Conservation (phyloP, 352 stramenopile species). For the Phytopythium montanum region DNA sequence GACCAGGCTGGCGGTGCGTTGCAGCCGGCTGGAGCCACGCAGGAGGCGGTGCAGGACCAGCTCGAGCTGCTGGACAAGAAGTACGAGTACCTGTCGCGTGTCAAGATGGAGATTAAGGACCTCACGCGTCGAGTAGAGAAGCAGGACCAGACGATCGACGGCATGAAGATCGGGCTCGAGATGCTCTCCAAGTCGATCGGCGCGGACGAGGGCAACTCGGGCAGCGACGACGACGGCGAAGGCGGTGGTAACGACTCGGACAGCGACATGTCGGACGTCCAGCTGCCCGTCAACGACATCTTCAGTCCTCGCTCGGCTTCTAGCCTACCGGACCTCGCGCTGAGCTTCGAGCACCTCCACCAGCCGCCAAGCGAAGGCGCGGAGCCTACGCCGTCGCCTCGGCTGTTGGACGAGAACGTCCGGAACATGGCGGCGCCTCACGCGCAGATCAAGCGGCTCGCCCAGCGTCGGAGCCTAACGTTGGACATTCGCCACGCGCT, state of each 20-base stretch:
- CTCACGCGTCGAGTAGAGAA: constrained; percentile 45
- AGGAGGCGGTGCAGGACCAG: constrained; percentile 41
- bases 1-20: constrained; percentile 3
- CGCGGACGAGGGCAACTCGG: constrained; percentile 56
- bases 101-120: constrained; percentile 79
- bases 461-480: constrained; percentile 1
- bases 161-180: constrained; percentile 51
- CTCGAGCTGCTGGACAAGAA: constrained; percentile 67
- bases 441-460: constrained; percentile 1
- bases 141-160: constrained; percentile 58
- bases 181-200: constrained; percentile 63
- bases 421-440: constrained; percentile 1
- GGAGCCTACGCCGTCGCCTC: not conserved
- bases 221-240: constrained; percentile 21
- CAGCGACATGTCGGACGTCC: constrained; percentile 8
- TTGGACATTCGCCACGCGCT: not conserved
- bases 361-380: not conserved
- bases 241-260: constrained; percentile 4
- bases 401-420: not conserved
- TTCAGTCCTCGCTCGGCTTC: not conserved
- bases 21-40: constrained; percentile 24
- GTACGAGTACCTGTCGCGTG: constrained; percentile 62
- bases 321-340: not conserved
- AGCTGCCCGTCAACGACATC: constrained; percentile 2
- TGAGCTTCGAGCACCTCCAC: not conserved